These are phyloP conservation scores for Kurtzmaniella quercitrusa DNA, from an alignment of 1,139 yeast genomes.

Conservation along the genomic window DNA sequence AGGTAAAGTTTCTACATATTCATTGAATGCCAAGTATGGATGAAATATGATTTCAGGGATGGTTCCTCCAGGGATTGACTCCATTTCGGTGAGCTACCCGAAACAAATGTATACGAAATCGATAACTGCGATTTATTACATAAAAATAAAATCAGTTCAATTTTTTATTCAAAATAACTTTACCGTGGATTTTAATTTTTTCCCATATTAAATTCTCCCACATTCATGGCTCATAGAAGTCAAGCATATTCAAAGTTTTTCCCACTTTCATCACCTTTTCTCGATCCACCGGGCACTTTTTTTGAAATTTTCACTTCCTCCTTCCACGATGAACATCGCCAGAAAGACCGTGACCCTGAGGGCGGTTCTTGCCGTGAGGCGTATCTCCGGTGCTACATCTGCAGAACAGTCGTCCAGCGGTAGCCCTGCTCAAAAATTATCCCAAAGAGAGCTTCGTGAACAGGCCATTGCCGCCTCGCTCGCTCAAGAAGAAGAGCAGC, in stretches of 20 bases:
- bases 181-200: no score
- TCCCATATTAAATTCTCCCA: no score
- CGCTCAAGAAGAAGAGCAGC: slow-evolving; percentile 42
- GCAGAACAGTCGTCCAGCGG: slow-evolving; percentile 5
- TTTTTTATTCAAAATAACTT: no score
- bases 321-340: slow-evolving; percentile 1
- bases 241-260: no score
- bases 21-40: neutral
- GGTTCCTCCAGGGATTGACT: no score
- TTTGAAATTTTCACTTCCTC: neutral
- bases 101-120: no score
- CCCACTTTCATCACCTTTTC: no score
- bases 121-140: no score
- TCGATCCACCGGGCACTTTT: no score
- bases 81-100: no score
- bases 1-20: neutral
- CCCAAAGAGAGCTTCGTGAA: slow-evolving; percentile 36
- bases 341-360: neutral
- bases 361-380: neutral
- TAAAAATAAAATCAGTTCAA: no score
- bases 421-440: slow-evolving; percentile 6
- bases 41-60: neutral
- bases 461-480: slow-evolving; percentile 42
- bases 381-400: slow-evolving; percentile 6
- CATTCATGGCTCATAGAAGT: no score